phyloP scores from a whole-genome alignment of 73 alveolate genomes.

The Paramecium sonneborni region DNA sequence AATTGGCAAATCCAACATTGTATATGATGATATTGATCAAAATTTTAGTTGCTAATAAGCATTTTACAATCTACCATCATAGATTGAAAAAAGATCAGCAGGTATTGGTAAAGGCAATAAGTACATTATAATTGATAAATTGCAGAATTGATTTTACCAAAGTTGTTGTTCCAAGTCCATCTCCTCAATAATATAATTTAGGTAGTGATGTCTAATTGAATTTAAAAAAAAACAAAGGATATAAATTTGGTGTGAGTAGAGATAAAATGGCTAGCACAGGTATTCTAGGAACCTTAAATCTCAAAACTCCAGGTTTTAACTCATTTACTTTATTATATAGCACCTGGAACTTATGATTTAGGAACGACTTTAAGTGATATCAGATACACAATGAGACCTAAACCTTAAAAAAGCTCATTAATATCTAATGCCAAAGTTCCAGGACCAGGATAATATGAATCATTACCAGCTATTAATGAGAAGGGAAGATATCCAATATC shows the following conservation, averaged over 20 bases:
- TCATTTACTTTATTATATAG: background rate
- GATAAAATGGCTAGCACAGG: constrained; percentile 54
- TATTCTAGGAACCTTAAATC: constrained; percentile 5
- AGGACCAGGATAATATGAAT: constrained; percentile 84
- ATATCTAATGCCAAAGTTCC: constrained; percentile 61
- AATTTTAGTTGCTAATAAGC: constrained; percentile 42
- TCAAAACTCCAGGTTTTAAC: constrained; percentile 33
- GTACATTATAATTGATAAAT: background rate
- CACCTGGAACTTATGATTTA: constrained; percentile 48
- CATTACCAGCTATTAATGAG: constrained; percentile 71
- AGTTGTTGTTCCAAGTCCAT: constrained; percentile 34
- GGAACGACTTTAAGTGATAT: constrained; percentile 42
- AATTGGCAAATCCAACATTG: constrained; percentile 25
- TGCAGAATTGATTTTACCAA: constrained; percentile 21
- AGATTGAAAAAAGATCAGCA: constrained; percentile 49
- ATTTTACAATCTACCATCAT: background rate
- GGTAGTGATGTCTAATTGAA: background rate
- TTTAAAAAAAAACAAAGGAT: constrained; percentile 32
- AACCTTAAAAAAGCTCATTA: background rate
- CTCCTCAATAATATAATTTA: background rate
- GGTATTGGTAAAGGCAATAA: constrained; percentile 52
- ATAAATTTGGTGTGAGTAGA: constrained; percentile 42
- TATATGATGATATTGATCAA: background rate
- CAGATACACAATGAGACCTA: constrained; percentile 54
- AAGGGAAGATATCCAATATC: constrained; percentile 73